Evolutionary conservation across 169 alveolate genomes (phyloP).

Genomic region (Plasmodium relictum): DNA sequence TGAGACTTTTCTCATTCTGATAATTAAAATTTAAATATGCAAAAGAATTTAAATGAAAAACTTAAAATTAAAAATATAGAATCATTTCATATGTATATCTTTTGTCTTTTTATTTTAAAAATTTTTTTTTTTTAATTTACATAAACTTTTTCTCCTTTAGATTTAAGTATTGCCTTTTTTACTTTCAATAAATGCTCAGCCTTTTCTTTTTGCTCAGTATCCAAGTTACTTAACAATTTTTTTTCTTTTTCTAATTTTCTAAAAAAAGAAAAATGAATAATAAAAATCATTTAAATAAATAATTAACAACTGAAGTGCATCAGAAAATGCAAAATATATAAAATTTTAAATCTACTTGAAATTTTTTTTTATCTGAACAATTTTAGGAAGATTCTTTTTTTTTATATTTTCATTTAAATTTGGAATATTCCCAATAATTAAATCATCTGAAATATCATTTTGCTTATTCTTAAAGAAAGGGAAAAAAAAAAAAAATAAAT

Average conservation of each 20-base stretch:
- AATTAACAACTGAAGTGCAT: no score
- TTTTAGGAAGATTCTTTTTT: slow-evolving; percentile 21
- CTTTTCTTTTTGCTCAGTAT: slow-evolving; percentile 35
- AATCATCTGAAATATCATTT: slow-evolving; percentile 47
- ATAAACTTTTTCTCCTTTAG: slow-evolving; percentile 64
- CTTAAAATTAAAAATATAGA: no score
- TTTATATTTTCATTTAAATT: slow-evolving; percentile 4
- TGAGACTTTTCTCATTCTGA: slow-evolving; percentile 72
- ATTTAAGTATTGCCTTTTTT: slow-evolving; percentile 37
- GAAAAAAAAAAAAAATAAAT: slow-evolving; percentile 3
- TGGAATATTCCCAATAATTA: slow-evolving; percentile 56
- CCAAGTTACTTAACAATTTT: slow-evolving; percentile 21
- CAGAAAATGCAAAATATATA: no score
- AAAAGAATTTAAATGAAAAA: no score
- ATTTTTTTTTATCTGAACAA: slow-evolving; percentile 31
- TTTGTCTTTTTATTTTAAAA: not conserved
- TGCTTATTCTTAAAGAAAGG: slow-evolving; percentile 8
- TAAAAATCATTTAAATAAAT: not conserved
- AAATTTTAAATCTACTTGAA: not conserved
- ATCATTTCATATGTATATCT: not conserved
- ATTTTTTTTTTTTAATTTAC: slow-evolving; percentile 23
- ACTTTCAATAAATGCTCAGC: slow-evolving; percentile 35
- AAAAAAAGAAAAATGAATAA: not conserved
- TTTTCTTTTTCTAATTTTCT: slow-evolving; percentile 48
- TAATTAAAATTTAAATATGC: no score